A percentile compares a stretch with the other conserved stretches of the same genome.
Conservation (phyloP, 768 basidiomycete genomes). For the Amanita fuliginea region DNA sequence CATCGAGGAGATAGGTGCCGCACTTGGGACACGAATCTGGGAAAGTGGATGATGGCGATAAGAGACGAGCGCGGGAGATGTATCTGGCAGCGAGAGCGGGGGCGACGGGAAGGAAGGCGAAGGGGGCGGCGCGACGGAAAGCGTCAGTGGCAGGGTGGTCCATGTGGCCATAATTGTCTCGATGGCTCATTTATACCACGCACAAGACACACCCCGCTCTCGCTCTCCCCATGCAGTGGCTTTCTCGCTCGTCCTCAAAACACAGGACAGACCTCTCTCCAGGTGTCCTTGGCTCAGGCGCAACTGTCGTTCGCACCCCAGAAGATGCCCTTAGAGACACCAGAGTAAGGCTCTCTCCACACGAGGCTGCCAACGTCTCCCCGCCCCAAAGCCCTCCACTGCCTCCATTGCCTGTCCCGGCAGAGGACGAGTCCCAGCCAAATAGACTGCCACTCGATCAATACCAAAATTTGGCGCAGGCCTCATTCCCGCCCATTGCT, state of each 20-base stretch:
- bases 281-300: constrained; percentile 57
- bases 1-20: constrained; percentile 29
- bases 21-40: constrained; percentile 37
- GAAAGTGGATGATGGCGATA: constrained; percentile 14
- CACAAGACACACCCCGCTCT: constrained; percentile 17
- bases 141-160: constrained; percentile 21
- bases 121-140: constrained; percentile 39
- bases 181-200: constrained; percentile 13
- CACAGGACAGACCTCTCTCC: constrained; percentile 28
- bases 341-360: constrained; percentile 28
- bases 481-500: constrained; percentile 41
- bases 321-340: constrained; percentile 60
- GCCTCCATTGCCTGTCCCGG: constrained; percentile 38
- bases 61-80: constrained; percentile 24
- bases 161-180: constrained; percentile 5
- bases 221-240: constrained; percentile 41
- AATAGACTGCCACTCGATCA: constrained; percentile 17
- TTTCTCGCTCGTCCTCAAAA: constrained; percentile 30
- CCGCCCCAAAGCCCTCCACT: constrained; percentile 39
- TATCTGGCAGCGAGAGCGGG: constrained; percentile 57
- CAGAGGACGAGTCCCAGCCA: constrained; percentile 22
- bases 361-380: constrained; percentile 16
- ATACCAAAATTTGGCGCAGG: neutral
- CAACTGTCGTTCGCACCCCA: constrained; percentile 68
- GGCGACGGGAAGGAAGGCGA: constrained; percentile 36